Conservation (phyloP, 1,284 basidiomycete species). For the Sporisorium reilianum region DNA sequence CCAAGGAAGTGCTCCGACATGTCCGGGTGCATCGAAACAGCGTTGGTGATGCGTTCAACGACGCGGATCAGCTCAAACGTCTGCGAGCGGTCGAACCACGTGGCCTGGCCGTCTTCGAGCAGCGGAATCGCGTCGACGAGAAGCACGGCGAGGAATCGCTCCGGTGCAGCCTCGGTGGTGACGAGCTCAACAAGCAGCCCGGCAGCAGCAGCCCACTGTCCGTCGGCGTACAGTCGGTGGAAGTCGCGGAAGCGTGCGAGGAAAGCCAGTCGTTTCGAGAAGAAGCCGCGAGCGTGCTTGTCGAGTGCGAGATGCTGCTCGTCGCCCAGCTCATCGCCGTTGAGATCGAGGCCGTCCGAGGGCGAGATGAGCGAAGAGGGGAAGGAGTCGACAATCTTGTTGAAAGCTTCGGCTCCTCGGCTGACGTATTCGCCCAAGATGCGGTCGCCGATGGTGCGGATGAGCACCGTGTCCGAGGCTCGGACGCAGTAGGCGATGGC, state of each 20-base stretch:
- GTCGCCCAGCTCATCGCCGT: conserved; percentile 12
- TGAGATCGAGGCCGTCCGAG: conserved; percentile 26
- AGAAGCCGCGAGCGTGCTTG: conserved; percentile 40
- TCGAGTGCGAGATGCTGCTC: conserved; percentile 15
- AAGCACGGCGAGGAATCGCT: conserved; percentile 62
- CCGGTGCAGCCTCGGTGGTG: conserved; percentile 62
- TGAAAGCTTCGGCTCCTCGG: conserved; percentile 54
- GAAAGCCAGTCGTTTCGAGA: conserved; percentile 61
- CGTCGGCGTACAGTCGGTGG: conserved; percentile 54
- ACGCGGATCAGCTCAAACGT: conserved; percentile 64
- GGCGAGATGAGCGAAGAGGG: conserved; percentile 56
- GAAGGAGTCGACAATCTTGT: conserved; percentile 61
- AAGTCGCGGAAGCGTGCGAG: conserved; percentile 66
- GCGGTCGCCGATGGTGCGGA: conserved; percentile 59
- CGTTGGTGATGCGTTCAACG: conserved; percentile 57
- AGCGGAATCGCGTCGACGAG: conserved; percentile 64
- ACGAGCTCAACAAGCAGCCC: conserved; percentile 58
- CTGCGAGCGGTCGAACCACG: conserved; percentile 57
- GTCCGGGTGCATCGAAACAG: conserved; percentile 42
- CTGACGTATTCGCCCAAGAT: conserved; percentile 62
- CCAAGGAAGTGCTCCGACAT: conserved; percentile 59
- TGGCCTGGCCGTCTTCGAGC: conserved; percentile 47
- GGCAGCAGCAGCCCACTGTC: conserved; percentile 54
- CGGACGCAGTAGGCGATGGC: conserved; percentile 65
- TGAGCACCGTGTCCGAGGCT: conserved; percentile 58